Conservation (phyloP, 2,329 filamentous ascomycete genomes). For the Xylaria digitata region DNA sequence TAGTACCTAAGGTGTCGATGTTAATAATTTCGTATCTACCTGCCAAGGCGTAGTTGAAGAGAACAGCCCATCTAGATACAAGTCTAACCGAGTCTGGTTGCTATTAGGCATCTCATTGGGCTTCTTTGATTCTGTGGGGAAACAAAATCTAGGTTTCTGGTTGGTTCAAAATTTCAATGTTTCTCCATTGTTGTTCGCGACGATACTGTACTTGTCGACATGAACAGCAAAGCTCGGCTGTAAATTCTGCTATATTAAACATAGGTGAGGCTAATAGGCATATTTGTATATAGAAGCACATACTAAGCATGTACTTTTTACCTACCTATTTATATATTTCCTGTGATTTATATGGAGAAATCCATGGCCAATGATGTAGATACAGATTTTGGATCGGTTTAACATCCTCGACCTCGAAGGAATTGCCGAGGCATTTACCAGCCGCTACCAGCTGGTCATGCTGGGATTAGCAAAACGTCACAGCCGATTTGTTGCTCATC, state of each 20-base stretch:
- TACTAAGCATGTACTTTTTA: too few species aligned
- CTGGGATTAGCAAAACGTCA: conserved; percentile 15
- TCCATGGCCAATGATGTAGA: neutral
- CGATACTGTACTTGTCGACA: too few species aligned
- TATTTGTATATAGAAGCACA: too few species aligned
- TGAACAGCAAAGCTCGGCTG: too few species aligned
- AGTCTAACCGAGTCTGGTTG: neutral
- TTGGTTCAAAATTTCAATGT: conserved; percentile 15
- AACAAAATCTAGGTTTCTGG: conserved; percentile 8
- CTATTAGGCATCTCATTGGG: neutral
- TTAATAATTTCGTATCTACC: conserved; percentile 9
- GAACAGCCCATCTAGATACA: neutral
- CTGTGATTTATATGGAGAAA: too few species aligned
- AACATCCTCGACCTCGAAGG: neutral
- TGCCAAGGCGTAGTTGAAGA: conserved; percentile 19
- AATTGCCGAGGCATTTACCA: neutral
- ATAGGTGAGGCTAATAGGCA: too few species aligned
- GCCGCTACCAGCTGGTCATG: conserved; percentile 13
- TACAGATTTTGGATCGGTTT: neutral
- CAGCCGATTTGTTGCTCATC: conserved; percentile 22
- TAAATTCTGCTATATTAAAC: too few species aligned
- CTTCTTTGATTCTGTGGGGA: conserved; percentile 16
- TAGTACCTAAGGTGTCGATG: neutral
- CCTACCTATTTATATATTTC: too few species aligned
- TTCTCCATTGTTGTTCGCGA: neutral